phyloP scores from a whole-genome alignment of 345 rosid species.

The Streptanthus diversifolius region DNA sequence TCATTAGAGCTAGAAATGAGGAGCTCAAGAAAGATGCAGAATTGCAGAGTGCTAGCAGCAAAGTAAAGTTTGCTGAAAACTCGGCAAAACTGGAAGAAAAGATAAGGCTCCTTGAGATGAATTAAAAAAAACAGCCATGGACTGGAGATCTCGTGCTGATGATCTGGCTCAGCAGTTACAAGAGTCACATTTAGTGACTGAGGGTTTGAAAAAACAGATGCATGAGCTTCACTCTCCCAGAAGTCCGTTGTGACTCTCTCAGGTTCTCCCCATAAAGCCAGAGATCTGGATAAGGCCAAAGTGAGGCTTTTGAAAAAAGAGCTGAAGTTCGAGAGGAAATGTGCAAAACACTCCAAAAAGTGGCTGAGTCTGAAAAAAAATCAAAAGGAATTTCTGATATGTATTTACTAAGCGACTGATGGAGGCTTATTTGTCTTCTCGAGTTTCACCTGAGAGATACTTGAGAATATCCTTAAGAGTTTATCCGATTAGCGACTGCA shows the following conservation, averaged over 20 bases:
- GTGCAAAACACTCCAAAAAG: constrained; percentile 52
- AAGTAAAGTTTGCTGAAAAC: constrained; percentile 26
- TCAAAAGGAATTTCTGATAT: constrained; percentile 40
- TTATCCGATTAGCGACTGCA: too few species aligned
- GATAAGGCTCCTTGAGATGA: constrained; percentile 53
- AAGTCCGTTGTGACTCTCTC: constrained; percentile 28
- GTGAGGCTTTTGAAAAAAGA: constrained; percentile 54
- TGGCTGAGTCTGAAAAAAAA: constrained; percentile 56
- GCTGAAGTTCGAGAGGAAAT: constrained; percentile 59
- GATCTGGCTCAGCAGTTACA: constrained; percentile 40
- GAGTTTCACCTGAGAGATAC: too few species aligned
- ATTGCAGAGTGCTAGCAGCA: constrained; percentile 10
- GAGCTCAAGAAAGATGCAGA: constrained; percentile 31
- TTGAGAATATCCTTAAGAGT: too few species aligned
- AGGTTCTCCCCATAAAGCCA: constrained; percentile 31
- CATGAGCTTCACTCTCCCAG: constrained; percentile 38
- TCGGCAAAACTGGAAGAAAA: constrained; percentile 44
- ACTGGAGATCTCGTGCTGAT: constrained; percentile 48
- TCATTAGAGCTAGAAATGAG: constrained; percentile 14
- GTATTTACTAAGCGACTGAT: too few species aligned
- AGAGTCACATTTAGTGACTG: constrained; percentile 40
- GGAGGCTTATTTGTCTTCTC: too few species aligned
- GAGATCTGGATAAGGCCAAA: constrained; percentile 37
- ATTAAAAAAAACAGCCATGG: constrained; percentile 41
- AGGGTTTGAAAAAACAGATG: constrained; percentile 46